Evolutionary conservation across 1,139 yeast genomes (phyloP).

Genomic region (Ogataea hybrid): DNA sequence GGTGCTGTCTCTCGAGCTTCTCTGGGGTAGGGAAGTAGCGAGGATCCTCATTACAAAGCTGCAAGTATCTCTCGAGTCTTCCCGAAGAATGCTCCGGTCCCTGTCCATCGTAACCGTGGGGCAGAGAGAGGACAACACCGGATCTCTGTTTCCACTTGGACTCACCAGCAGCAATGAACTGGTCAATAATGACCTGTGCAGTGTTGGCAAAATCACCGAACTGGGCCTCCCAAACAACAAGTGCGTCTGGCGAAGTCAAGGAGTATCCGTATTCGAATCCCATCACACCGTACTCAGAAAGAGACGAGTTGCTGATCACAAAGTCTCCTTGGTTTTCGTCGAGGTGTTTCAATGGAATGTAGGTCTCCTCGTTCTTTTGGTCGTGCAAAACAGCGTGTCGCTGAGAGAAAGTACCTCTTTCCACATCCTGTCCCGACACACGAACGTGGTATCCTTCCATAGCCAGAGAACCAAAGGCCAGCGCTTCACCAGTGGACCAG

Average conservation of each 20-base stretch:
- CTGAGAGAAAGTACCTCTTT: conserved; percentile 99
- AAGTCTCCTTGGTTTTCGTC: conserved; percentile 83
- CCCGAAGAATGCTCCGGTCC: conserved; percentile 99
- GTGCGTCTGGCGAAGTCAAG: conserved; percentile 92
- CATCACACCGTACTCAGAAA: conserved; percentile 98
- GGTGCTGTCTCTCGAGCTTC: conserved; percentile 95
- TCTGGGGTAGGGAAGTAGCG: conserved; percentile 88
- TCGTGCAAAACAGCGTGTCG: conserved; percentile 99
- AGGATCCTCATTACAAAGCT: conserved; percentile 93
- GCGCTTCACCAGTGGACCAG: conserved; percentile 99
- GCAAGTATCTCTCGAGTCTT: conserved; percentile 95
- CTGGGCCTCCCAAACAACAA: conserved; percentile 99
- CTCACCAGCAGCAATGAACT: conserved; percentile 96
- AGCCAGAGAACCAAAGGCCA: conserved; percentile 91
- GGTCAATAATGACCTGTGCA: conserved; percentile 97
- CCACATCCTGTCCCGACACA: conserved; percentile 99
- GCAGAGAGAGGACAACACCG: conserved; percentile 91
- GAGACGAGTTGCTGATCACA: conserved; percentile 90
- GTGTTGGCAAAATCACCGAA: conserved; percentile 99
- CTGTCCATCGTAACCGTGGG: conserved; percentile 99
- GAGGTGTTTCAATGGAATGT: conserved; percentile 82
- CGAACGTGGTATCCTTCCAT: conserved; percentile 96
- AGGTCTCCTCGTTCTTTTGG: conserved; percentile 78
- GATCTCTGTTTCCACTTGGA: conserved; percentile 99
- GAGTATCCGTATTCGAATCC: conserved; percentile 99